Conservation (phyloP, 179 eudicot genomes). For the Drosera spatulata region DNA sequence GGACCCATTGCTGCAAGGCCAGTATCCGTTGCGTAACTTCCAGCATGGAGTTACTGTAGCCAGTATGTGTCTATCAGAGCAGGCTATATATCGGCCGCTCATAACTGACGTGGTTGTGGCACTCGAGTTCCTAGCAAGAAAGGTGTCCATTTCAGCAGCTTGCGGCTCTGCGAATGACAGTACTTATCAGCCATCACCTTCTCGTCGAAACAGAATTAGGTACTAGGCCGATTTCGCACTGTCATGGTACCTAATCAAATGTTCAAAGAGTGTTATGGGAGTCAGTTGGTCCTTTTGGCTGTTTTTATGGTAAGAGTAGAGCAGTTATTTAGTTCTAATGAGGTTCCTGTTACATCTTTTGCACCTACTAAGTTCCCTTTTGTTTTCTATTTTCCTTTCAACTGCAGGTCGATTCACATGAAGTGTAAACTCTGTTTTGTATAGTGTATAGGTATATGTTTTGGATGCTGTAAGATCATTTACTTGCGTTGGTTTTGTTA, state of each 20-base stretch:
- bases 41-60: slow-evolving; percentile 44
- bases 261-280: background rate
- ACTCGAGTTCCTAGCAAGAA: slow-evolving; percentile 39
- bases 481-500: too few species aligned
- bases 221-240: slow-evolving; percentile 6
- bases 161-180: slow-evolving; percentile 12
- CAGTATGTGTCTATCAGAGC: slow-evolving; percentile 59
- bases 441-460: too few species aligned
- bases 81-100: slow-evolving; percentile 41
- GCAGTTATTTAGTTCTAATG: too few species aligned
- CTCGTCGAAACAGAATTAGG: slow-evolving; percentile 18
- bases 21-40: slow-evolving; percentile 26
- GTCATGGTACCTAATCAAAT: background rate
- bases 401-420: too few species aligned
- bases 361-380: too few species aligned
- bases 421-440: too few species aligned
- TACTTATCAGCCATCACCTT: slow-evolving; percentile 13
- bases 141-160: slow-evolving; percentile 23
- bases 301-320: too few species aligned
- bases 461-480: too few species aligned
- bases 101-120: slow-evolving; percentile 53
- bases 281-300: too few species aligned
- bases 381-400: too few species aligned
- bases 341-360: too few species aligned
- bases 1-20: slow-evolving; percentile 44